phyloP scores from a whole-genome alignment of 2,329 filamentous ascomycete genomes.

The Arthrobotrys conoides region DNA sequence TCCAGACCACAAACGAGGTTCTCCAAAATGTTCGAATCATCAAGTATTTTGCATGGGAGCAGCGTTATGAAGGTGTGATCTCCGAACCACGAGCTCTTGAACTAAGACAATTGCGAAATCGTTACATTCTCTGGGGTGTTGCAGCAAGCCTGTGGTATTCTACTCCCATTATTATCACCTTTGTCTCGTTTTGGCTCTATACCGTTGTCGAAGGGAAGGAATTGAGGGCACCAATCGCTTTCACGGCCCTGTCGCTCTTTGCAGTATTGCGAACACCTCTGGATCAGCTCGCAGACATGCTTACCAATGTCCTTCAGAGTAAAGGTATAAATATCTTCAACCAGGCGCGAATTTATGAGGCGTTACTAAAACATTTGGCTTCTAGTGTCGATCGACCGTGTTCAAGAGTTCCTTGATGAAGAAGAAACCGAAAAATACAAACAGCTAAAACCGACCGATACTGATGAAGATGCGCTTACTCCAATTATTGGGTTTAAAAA shows the following conservation, averaged over 20 bases:
- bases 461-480: conserved; percentile 77
- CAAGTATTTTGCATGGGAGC: conserved; percentile 99
- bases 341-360: neutral
- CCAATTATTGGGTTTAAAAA: conserved; percentile 86
- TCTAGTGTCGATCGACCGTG: conserved; percentile 86
- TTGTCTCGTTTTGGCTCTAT: conserved; percentile 95
- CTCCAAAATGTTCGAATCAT: conserved; percentile 98
- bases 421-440: conserved; percentile 96
- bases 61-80: conserved; percentile 86
- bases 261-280: conserved; percentile 92
- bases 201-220: conserved; percentile 90
- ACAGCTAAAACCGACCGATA: conserved; percentile 77
- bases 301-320: conserved; percentile 96
- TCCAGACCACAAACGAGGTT: conserved; percentile 96
- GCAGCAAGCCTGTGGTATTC: conserved; percentile 98
- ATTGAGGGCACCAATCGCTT: conserved; percentile 90
- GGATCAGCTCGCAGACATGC: conserved; percentile 97
- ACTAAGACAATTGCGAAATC: conserved; percentile 80
- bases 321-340: conserved; percentile 69
- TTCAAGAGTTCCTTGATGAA: conserved; percentile 92
- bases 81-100: conserved; percentile 88
- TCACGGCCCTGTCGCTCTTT: conserved; percentile 96
- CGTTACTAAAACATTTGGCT: conserved; percentile 8
- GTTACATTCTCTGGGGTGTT: conserved; percentile 91
- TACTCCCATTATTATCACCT: conserved; percentile 93